Evolutionary conservation across 2,329 filamentous ascomycete species (phyloP), one percentile per base, ranked within the genome.

Genomic region (Ceratocystis ficicola): DNA sequence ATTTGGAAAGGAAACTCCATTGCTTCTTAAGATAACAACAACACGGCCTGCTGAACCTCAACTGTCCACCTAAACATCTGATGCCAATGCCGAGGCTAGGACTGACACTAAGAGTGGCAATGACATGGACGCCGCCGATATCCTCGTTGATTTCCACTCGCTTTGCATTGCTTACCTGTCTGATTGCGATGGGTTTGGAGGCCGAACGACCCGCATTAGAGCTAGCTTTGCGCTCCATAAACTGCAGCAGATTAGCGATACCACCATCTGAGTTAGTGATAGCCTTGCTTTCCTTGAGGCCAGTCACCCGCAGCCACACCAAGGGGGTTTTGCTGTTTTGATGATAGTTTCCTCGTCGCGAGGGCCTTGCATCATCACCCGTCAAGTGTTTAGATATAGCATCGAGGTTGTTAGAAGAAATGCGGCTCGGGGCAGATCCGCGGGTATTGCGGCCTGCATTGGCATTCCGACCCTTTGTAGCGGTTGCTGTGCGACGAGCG

Each of bases 141-240:
- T 63, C 61, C 61, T 63, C 61, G 17, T 28, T 36, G 36, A 10
- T 32, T n/a, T 44, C 25, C 44, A 6, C 20, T 50, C 25, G n/a
- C n/a, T 63, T 25, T 48, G 50, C 75, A 36, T 36, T 36, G 88
- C 86, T 84, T 88, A 91, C 88, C 86, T 90, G 89, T 77, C 84
- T 85, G 69, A 92, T 85, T 73, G 80, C 84, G 71, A 89, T 78
- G 70, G 78, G 77, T 71, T 81, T 79, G 72, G 77, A 72, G 73
- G 71, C 70, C 60, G 68, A 71, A 67, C 72, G 71, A 44, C 79
- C 79, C 68, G 77, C 77, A 71, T 84, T 78, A 69, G 79, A 76
- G 65, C 80, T 80, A 60, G 87, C 82, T 74, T 90, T 90, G 71
- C 85, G 83, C 75, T 90, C 86, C 69, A 91, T 76, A 72, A 90